Evolutionary conservation across 768 basidiomycete species (phyloP).

Genomic region (Trametes coccinea): DNA sequence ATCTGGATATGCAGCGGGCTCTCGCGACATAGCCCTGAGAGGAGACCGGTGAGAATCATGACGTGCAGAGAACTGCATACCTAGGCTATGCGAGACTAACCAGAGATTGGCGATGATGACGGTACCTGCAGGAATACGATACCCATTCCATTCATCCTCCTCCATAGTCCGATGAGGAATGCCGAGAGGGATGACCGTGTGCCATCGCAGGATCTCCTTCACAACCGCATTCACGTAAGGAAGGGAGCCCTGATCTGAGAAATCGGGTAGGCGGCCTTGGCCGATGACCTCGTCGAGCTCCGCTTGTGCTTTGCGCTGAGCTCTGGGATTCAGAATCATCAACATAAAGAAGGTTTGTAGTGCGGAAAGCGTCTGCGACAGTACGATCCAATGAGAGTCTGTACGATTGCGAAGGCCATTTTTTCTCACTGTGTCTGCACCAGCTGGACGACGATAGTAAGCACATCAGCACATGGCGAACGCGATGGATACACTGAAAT

Average conservation of each 20-base stretch:
- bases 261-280: slow-evolving; percentile 26
- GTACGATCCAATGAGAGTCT: background rate
- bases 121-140: slow-evolving; percentile 30
- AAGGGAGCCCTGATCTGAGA: slow-evolving; percentile 18
- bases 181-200: slow-evolving; percentile 25
- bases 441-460: slow-evolving; percentile 1
- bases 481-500: too few species aligned
- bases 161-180: slow-evolving; percentile 14
- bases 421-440: slow-evolving; percentile 18
- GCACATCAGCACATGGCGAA: background rate
- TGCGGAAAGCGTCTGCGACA: slow-evolving; percentile 22
- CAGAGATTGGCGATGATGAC: slow-evolving; percentile 31
- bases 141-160: slow-evolving; percentile 32
- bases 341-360: slow-evolving; percentile 30
- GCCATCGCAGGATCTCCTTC: slow-evolving; percentile 28
- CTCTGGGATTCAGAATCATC: slow-evolving; percentile 28
- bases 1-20: slow-evolving; percentile 23
- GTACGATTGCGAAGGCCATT: background rate
- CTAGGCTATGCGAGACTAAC: background rate
- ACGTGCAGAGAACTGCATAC: too few species aligned
- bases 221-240: slow-evolving; percentile 27
- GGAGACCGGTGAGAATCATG: too few species aligned
- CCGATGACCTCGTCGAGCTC: slow-evolving; percentile 32
- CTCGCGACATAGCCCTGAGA: slow-evolving; percentile 28
- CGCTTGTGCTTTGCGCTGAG: slow-evolving; percentile 27